These are phyloP conservation scores for Epicoccum nigrum DNA, from an alignment of 2,329 filamentous ascomycete species.

Conservation along the genomic window DNA sequence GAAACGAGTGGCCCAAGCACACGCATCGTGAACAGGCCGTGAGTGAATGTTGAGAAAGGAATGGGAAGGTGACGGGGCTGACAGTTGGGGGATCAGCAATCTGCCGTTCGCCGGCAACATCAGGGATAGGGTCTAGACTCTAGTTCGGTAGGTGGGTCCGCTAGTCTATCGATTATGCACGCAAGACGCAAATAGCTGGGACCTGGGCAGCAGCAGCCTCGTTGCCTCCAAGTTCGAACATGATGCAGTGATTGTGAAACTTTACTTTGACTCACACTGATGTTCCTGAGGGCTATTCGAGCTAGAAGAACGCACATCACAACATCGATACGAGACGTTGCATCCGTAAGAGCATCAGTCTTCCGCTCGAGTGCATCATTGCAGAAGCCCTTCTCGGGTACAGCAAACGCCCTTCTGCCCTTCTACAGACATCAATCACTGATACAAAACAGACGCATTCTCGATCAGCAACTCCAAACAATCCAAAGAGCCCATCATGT, in stretches of 20 bases:
- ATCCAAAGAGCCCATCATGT: slow-evolving; percentile 7
- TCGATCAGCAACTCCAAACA: neutral
- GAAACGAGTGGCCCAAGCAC: slow-evolving; percentile 17
- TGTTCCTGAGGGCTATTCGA: slow-evolving; percentile 17
- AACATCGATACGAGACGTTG: neutral
- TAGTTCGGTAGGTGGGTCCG: slow-evolving; percentile 4
- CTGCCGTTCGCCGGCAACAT: slow-evolving; percentile 8
- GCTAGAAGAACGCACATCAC: neutral
- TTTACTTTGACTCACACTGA: slow-evolving; percentile 15
- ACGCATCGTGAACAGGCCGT: slow-evolving; percentile 19
- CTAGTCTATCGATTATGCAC: slow-evolving; percentile 11
- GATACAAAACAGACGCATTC: neutral
- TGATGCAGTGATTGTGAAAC: slow-evolving; percentile 8
- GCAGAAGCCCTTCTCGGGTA: slow-evolving; percentile 19
- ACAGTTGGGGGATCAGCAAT: neutral
- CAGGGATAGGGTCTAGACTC: no score
- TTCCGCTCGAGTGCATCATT: neutral
- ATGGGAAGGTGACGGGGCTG: slow-evolving; percentile 9
- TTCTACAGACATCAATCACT: neutral
- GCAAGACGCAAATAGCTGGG: neutral
- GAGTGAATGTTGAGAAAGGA: no score
- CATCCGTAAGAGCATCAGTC: neutral
- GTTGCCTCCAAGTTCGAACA: slow-evolving; percentile 5
- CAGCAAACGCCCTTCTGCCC: neutral
- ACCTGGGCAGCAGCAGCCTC: no score